A percentile compares a stretch with the other conserved stretches of the same genome.
Evolutionary conservation across 495 filamentous ascomycete species (phyloP).

Genomic region (Massariosphaeria phaeospora): DNA sequence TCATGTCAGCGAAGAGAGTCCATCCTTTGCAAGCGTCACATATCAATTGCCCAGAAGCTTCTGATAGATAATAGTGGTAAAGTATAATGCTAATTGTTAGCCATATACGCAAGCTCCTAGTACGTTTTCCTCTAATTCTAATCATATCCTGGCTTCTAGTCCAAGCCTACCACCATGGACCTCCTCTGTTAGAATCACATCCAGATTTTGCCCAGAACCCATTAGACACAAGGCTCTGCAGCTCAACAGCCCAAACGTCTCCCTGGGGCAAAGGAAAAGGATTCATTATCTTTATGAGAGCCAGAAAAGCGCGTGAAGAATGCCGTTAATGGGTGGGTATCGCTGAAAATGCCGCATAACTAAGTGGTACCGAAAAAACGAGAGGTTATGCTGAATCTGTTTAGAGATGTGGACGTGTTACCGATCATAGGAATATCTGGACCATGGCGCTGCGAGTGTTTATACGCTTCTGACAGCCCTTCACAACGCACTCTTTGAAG

Average conservation of each 20-base stretch:
- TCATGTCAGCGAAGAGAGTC: too few species aligned
- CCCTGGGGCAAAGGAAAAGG: too few species aligned
- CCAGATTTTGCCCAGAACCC: slow-evolving; percentile 2
- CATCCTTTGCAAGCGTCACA: too few species aligned
- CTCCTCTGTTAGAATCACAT: too few species aligned
- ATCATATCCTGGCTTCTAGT: too few species aligned
- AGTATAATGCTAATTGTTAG: too few species aligned
- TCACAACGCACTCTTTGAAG: slow-evolving; percentile 40
- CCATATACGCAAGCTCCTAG: too few species aligned
- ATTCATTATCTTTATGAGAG: too few species aligned
- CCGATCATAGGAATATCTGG: slow-evolving; percentile 38
- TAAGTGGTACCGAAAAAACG: not conserved
- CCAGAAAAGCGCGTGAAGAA: not conserved
- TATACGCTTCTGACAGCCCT: slow-evolving; percentile 36
- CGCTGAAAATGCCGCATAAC: not conserved
- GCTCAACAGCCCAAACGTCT: slow-evolving; percentile 8
- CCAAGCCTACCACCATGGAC: too few species aligned
- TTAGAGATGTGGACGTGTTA: not conserved
- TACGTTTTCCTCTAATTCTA: too few species aligned
- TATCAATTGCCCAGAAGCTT: too few species aligned
- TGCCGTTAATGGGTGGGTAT: not conserved
- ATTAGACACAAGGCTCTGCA: slow-evolving; percentile 8
- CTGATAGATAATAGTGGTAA: too few species aligned
- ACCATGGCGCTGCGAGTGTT: slow-evolving; percentile 33
- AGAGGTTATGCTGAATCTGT: not conserved